Evolutionary conservation across 148 eudicot genomes (phyloP).

Genomic region (Diospyros lotus): DNA sequence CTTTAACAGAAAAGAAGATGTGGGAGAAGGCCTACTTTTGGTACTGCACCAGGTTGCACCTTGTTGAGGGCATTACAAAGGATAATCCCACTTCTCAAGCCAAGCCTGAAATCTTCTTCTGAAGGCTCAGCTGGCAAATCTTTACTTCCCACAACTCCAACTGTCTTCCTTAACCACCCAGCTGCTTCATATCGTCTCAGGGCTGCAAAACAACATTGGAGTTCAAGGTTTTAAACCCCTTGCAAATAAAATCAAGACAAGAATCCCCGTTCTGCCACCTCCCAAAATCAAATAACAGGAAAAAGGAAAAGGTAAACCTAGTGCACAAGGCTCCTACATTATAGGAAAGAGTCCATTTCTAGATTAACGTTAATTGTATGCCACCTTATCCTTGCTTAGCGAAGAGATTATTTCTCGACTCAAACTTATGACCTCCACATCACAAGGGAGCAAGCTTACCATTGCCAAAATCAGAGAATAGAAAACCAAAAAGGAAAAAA

Average conservation of each 20-base stretch:
- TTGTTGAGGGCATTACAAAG: slow-evolving; percentile 92
- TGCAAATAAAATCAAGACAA: neutral
- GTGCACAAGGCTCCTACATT: too few relatives aligned
- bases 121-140: slow-evolving; percentile 95
- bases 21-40: slow-evolving; percentile 46
- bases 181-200: slow-evolving; percentile 84
- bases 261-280: neutral
- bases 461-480: too few relatives aligned
- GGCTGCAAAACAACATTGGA: slow-evolving; percentile 38
- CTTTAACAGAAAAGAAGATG: neutral
- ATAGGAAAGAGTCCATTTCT: too few relatives aligned
- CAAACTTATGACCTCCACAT: too few relatives aligned
- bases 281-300: neutral
- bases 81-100: slow-evolving; percentile 79
- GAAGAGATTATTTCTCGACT: too few relatives aligned
- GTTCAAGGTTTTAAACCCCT: neutral
- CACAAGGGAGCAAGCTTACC: too few relatives aligned
- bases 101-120: slow-evolving; percentile 84
- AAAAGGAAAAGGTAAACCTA: too few relatives aligned
- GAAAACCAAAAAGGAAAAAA: too few relatives aligned
- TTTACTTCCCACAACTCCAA: slow-evolving; percentile 80
- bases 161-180: slow-evolving; percentile 79
- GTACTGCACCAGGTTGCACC: slow-evolving; percentile 64
- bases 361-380: too few relatives aligned
- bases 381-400: too few relatives aligned